Base-by-base conservation (phyloP, 2,329 filamentous ascomycete genomes). In the Aspergillus sclerotialis region DNA sequence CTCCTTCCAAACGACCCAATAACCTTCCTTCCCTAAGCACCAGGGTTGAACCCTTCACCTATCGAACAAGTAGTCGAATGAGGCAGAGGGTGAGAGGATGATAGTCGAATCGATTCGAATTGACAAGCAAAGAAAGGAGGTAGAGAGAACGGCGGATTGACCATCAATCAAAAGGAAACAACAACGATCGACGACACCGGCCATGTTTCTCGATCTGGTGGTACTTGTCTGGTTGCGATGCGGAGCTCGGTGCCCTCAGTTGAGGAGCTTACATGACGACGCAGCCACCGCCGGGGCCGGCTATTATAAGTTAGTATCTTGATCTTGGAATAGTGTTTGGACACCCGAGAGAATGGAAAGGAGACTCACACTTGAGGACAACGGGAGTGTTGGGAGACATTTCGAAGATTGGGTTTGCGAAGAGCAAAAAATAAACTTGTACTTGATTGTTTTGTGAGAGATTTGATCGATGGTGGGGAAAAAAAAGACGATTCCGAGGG, bases 261-360 rank as follows among this genome's bases (percentile, higher is more conserved):
- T 15, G 28, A 13, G 13, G 7, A 11, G n/a, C 19, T 48, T 48
- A 55, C 53, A 56, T 56, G 33, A 56, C 40, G 24, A 53, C 43
- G 42, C 53, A 56, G 38, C 53, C 53, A 35, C 49, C 49, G 19
- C 50, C 50, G 36, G 53, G 52, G 32, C 46, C 45, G 30, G 47
- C 46, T 36, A 15, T 33, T 29, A 18, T 5, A 16, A 37, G 33
- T 44, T 35, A 44, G 36, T 12, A 28, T 23, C 11, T 35, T 3
- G 7, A 35, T 29, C 12, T 25, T 26, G 15, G 16, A n/a, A 9
- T 28, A 26, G 3, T 11, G 12, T 12, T 11, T 18, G 16, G 6
- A n/a, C 12, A 19, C 9, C 15, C 10, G 30, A 15, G 29, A 18
- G 13, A 11, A 8, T 28, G 19, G 13, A 5, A 12, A 18, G 9